A percentile compares a stretch with the other conserved stretches of the same genome.
These are phyloP conservation scores for Pyricularia grisea DNA, from an alignment of 2,329 filamentous ascomycete species.

Conservation along the genomic window DNA sequence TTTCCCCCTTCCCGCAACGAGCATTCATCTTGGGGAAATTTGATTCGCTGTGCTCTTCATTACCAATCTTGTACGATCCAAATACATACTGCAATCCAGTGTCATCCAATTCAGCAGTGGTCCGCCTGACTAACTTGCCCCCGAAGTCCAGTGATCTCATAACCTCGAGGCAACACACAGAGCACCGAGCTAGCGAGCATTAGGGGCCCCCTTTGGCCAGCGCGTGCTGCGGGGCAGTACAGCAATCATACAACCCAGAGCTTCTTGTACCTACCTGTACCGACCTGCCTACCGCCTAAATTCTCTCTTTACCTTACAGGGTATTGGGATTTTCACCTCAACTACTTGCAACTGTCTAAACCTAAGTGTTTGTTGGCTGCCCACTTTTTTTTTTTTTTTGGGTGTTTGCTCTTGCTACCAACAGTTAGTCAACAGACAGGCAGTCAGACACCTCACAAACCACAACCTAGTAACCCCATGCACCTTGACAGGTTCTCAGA, in stretches of 20 bases:
- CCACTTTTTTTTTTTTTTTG: too few relatives aligned
- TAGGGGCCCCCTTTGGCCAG: neutral
- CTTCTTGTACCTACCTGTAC: neutral
- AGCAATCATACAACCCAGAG: neutral
- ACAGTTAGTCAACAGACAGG: neutral
- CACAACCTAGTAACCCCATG: neutral
- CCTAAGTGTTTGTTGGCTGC: neutral
- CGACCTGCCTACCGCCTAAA: neutral
- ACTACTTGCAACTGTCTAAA: too few relatives aligned
- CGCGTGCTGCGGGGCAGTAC: neutral
- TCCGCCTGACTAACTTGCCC: neutral
- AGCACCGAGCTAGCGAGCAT: neutral
- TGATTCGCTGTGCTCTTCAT: too few relatives aligned
- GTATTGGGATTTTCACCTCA: too few relatives aligned
- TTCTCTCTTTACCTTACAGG: too few relatives aligned
- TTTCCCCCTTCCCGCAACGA: too few relatives aligned
- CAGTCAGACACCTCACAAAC: neutral
- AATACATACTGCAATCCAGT: neutral
- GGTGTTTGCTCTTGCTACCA: neutral
- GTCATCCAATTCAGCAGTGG: neutral
- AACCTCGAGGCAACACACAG: neutral
- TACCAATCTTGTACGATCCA: neutral
- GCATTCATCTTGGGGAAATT: too few relatives aligned
- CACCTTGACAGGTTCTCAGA: neutral
- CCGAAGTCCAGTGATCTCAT: neutral